These are phyloP conservation scores for Lachancea thermotolerans DNA, from an alignment of 805 yeast genomes.

Conservation along the genomic window DNA sequence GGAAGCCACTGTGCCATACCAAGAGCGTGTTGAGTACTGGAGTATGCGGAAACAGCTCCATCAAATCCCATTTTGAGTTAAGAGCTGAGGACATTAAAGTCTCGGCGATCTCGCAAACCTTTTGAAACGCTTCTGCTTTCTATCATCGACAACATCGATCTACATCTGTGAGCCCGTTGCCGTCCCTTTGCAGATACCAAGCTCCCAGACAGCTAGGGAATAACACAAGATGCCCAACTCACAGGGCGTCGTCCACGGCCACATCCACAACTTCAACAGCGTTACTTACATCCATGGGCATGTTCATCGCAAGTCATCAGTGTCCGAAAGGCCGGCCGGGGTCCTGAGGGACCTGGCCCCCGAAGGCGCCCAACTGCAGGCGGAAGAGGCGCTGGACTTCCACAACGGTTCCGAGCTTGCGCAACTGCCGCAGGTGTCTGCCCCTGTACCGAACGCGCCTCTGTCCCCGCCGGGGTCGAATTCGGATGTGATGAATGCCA, in stretches of 20 bases:
- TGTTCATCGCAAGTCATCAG: conserved; percentile 38
- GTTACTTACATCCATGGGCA: conserved; percentile 66
- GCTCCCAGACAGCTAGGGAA: background rate
- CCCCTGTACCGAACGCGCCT: conserved; percentile 2
- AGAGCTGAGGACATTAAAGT: too few species aligned
- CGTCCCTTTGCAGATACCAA: too few species aligned
- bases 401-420: background rate
- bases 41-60: background rate
- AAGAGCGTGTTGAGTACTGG: background rate
- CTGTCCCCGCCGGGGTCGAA: conserved; percentile 1
- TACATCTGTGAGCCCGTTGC: too few species aligned
- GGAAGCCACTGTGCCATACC: background rate
- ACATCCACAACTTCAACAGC: conserved; percentile 54
- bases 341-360: background rate
- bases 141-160: too few species aligned
- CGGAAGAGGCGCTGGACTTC: background rate
- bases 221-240: conserved; percentile 3
- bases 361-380: background rate
- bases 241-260: conserved; percentile 62
- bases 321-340: background rate
- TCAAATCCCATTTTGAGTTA: too few species aligned
- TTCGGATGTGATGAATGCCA: background rate
- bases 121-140: too few species aligned
- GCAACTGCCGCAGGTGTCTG: background rate
- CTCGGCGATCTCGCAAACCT: too few species aligned